phyloP scores from a whole-genome alignment of 192 early-diverging fungal genomes.

The Coemansia sp. region DNA sequence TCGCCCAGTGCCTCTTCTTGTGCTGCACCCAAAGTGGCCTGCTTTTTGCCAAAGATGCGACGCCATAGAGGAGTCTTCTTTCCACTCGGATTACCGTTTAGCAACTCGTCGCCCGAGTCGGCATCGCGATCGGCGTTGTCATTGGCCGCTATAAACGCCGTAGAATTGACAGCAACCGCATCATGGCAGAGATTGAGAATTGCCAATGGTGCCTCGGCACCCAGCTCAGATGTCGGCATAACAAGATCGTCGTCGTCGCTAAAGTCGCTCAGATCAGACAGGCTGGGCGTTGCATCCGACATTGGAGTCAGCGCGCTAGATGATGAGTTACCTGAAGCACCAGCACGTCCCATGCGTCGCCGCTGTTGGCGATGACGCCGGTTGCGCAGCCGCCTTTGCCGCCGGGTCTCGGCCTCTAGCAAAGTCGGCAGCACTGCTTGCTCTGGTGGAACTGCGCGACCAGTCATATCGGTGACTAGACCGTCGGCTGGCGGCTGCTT shows the following conservation, averaged over 20 bases:
- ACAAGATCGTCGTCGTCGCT: conserved; percentile 54
- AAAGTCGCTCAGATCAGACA: conserved; percentile 48
- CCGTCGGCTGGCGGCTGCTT: conserved; percentile 42
- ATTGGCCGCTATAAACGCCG: conserved; percentile 61
- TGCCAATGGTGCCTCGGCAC: conserved; percentile 46
- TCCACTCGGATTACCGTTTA: conserved; percentile 13
- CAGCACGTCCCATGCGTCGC: conserved; percentile 38
- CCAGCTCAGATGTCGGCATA: conserved; percentile 55
- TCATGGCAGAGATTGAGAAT: conserved; percentile 62
- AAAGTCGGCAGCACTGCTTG: conserved; percentile 45
- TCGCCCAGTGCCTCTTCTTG: conserved; percentile 32
- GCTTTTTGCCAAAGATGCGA: conserved; percentile 12
- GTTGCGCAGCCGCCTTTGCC: conserved; percentile 41
- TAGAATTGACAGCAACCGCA: conserved; percentile 79
- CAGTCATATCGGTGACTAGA: conserved; percentile 52
- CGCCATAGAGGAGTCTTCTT: conserved; percentile 31
- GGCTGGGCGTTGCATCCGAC: conserved; percentile 44
- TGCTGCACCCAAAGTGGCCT: background rate
- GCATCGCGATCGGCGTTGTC: conserved; percentile 14
- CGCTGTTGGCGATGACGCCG: conserved; percentile 47
- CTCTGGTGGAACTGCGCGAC: conserved; percentile 45
- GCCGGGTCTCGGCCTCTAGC: conserved; percentile 40
- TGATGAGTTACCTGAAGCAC: conserved; percentile 40
- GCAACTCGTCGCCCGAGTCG: conserved; percentile 26
- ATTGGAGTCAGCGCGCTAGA: conserved; percentile 50